Conservation (phyloP, 2,329 filamentous ascomycete genomes). For the Orbilia blumenaviensis region DNA sequence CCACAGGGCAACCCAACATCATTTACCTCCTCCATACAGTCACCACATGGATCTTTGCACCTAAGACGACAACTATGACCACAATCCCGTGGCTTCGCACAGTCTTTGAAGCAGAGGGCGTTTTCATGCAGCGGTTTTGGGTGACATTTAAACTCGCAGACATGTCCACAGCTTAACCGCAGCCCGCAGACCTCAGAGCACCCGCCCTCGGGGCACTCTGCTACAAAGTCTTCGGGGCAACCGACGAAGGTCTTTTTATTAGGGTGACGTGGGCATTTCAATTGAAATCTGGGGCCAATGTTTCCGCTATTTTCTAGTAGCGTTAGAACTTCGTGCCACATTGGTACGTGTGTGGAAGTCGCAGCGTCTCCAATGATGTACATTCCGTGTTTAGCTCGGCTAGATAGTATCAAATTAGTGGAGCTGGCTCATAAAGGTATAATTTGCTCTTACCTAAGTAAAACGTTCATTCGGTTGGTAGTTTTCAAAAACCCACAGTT, state of each 20-base stretch:
- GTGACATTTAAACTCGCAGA: conserved; percentile 58
- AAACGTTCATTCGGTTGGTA: conserved; percentile 58
- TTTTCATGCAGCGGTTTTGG: conserved; percentile 57
- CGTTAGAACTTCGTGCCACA: conserved; percentile 56
- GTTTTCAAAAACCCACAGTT: conserved; percentile 71
- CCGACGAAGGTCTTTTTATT: conserved; percentile 66
- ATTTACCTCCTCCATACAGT: conserved; percentile 41
- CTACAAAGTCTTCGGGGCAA: conserved; percentile 68
- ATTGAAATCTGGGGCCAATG: conserved; percentile 66
- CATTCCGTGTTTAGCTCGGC: conserved; percentile 74
- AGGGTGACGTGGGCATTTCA: conserved; percentile 71
- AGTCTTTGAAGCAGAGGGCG: conserved; percentile 59
- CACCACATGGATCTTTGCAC: conserved; percentile 58
- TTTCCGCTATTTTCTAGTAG: conserved; percentile 65
- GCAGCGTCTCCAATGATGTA: conserved; percentile 74
- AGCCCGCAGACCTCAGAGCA: conserved; percentile 66
- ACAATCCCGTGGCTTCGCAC: conserved; percentile 59
- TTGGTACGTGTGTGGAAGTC: conserved; percentile 66
- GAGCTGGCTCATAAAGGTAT: background rate
- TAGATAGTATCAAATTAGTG: conserved; percentile 57
- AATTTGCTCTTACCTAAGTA: conserved; percentile 52
- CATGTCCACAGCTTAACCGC: conserved; percentile 55
- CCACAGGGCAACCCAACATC: conserved; percentile 54
- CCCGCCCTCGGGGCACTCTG: conserved; percentile 70
- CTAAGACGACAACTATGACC: conserved; percentile 60